Base-by-base conservation (phyloP, 495 filamentous ascomycete species). In the Neurospora hispaniola region DNA sequence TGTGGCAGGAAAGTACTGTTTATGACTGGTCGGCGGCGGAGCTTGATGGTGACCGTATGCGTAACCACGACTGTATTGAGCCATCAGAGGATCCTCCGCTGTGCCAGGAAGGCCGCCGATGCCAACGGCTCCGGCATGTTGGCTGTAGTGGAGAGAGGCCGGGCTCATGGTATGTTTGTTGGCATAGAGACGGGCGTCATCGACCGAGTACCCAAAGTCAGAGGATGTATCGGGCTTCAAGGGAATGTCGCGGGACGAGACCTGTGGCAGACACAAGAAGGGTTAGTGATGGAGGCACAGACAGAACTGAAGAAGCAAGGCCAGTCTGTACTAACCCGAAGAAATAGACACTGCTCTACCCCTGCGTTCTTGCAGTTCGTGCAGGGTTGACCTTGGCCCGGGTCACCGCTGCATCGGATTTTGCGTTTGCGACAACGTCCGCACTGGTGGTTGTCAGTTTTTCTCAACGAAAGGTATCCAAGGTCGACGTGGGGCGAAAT, bases 351-450 rank as follows among this genome's bases (percentile, higher is more conserved):
- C 35, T 84, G 83, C 20, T 90, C 86, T 42, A 85, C 85, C 41
- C 91, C 90, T 71, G 94, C 89, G 74, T 82, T 86, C 74, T 90
- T 91, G 84, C 96, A 99, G 81, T 94, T 97, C 18, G 86, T 82
- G 79, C 96, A 99, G 40, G 92, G 92, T 31, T 84, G 83, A 11
- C 90, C 92, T 78, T 92, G 87, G 38, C 90, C 90, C 6, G 86
- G 85, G 79, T 98, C 94, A 42, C 95, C 96, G 74, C 92, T 97
- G 83, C 96, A 99, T 79, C 93, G 92, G 77, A 99, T 99, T 85
- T 99, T 99, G 70, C 96, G 87, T 80, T 94, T 94, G 69, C 96
- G 90, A 79, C 96, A 99, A 73, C 96, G 89, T 40, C 88, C 88
- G 81, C 96, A 99, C 96, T 98, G 74, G 74, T 48, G 11, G 44